Evolutionary conservation across 2,329 filamentous ascomycete genomes (phyloP), one percentile per base, ranked within the genome.

Genomic region (Fusarium chlamydosporum): DNA sequence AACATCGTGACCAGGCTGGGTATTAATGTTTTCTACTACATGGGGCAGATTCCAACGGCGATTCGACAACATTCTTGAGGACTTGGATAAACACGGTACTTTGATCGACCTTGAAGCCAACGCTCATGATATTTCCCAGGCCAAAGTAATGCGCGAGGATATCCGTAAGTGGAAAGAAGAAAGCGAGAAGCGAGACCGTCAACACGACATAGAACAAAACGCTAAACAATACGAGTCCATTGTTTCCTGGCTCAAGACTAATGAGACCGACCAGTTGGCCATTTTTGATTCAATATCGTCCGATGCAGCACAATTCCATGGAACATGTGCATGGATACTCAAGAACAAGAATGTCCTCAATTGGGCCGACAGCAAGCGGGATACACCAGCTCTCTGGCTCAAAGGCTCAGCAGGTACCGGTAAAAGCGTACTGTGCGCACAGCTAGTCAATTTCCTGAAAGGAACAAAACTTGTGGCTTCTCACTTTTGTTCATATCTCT

Each of bases 41-140:
- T 81, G 79, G 79, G 78, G 78, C 0, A 76, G 79, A 0, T 81
- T 82, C n/a, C 66, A 80, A 31, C 58, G 76, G 1, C 72, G 70
- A 0, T 81, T 81, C 9, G 64, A 74, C 5, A 61, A 61, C 12
- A 79, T 81, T 4, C 20, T 81, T 3, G 76, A 78, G 3, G 73
- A 80, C 13, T 27, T 81, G 27, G 68, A 77, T 8, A 48, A 42
- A 0, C 76, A 81, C 7, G 77, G 71, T 31, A 20, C 57, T 1
- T 56, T 81, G 1, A 67, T 81, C 6, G 78, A 81, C 34, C 65
- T 65, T 4, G 71, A 74, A n/a, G 79, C 77, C 0, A 80, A 74
- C n/a, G 76, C 79, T 0, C 56, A 47, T 1, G 48, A 76, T 5
- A 77, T 79, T 10, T 16, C 55, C 0, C 75, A 80, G 20, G 70